Base-by-base conservation (phyloP, 139 green algal species). In the Chlorella sp. region DNA sequence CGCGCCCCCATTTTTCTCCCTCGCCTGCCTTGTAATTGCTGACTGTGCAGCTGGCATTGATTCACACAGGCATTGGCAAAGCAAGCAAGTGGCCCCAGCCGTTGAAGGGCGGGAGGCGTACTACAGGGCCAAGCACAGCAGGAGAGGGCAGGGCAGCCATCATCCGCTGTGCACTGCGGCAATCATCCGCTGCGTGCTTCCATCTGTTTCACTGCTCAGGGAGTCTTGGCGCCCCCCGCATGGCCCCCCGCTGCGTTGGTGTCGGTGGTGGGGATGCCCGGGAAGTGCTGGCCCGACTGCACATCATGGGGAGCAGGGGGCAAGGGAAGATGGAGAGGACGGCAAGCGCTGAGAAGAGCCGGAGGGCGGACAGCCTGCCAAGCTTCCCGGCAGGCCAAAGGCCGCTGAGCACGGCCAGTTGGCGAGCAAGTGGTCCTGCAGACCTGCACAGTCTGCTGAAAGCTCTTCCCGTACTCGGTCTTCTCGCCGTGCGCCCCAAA, bases 401-500 rank as follows among this genome's bases (percentile, higher is more conserved):
- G 44, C 44, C 9, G 44, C 44, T 51, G 7, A 51, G 44, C 44
- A 51, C 9, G 44, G 9, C 7, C 44, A 6, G 6, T 6, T 51
- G 51, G 3, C 51, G 15, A 3, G 11, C 51, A 3, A 15, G 11
- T 15, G 51, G 63, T 69, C 28, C 1, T 55, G 28, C 63, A 0
- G 28, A 69, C 69, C 69, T 65, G 55, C 47, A 68, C 74, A 5
- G 17, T 34, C 47, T 47, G 18, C 34, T 81, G 69, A 30, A 81
- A 81, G 74, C 34, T 38, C n/a, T 30, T 38, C 16, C 83, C 83
- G 26, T 74, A 74, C 5, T 30, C 0, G 39, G 47, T 62, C 62
- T 88, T 88, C 64, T 88, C 83, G 36, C 83, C 83, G 30, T 88
- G 83, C 9, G 26, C n/a, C 21, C 82, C 83, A 78, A 84, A 80